Percentiles rank a stretch among this genome's conserved stretches.
Conservation (phyloP, 2,329 filamentous ascomycete species). For the Claviceps cyperi region DNA sequence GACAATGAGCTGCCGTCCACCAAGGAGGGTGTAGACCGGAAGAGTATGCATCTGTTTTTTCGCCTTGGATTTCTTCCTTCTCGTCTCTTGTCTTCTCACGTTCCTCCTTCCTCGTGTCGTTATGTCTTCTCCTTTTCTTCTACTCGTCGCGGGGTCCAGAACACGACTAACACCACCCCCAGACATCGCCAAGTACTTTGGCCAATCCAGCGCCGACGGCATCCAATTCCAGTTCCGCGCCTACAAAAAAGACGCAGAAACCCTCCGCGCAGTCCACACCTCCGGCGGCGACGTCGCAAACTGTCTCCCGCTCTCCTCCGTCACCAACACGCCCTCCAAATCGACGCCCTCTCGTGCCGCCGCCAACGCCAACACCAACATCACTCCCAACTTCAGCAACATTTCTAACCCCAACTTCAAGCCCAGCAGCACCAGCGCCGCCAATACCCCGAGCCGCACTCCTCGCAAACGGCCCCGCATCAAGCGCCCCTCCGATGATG, state of each 20-base stretch:
- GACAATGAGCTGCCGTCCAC: constrained; percentile 21
- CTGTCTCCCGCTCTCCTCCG: constrained; percentile 18
- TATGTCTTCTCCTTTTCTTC: not conserved
- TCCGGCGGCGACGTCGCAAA: constrained; percentile 30
- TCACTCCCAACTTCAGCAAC: too few relatives aligned
- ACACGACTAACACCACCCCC: constrained; percentile 5
- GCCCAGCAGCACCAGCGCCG: not conserved
- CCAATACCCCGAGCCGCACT: constrained; percentile 8
- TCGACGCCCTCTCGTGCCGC: constrained; percentile 5
- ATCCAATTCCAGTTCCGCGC: constrained; percentile 46
- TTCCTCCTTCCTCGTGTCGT: not conserved
- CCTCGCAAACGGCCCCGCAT: constrained; percentile 14
- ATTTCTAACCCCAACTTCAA: too few relatives aligned
- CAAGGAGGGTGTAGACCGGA: constrained; percentile 23
- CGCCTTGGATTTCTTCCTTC: not conserved
- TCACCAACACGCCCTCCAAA: constrained; percentile 17
- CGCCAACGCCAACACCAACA: not conserved
- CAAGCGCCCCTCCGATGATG: constrained; percentile 15
- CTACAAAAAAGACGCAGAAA: constrained; percentile 38
- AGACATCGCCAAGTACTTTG: constrained; percentile 48
- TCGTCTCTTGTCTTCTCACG: not conserved
- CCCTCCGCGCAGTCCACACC: constrained; percentile 29
- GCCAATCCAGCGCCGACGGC: constrained; percentile 41
- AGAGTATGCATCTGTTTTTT: constrained; percentile 20
- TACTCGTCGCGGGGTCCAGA: not conserved